Base-by-base conservation (phyloP, 2,329 filamentous ascomycete species). In the Calonectria multiphialidica region DNA sequence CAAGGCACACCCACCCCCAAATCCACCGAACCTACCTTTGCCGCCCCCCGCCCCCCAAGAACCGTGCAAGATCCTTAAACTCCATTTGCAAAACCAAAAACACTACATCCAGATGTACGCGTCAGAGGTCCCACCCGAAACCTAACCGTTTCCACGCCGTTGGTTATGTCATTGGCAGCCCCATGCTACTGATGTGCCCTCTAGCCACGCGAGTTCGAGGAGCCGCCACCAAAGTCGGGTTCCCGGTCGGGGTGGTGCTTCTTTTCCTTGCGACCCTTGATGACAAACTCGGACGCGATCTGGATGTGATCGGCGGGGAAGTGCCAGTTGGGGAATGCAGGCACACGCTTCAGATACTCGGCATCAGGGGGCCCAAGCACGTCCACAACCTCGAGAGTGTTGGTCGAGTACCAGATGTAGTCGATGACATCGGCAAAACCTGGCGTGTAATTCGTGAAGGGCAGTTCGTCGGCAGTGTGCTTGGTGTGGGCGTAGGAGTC, bases 401-500 rank as follows among this genome's bases (percentile, higher is more conserved):
- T 98, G 70, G 95, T 96, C 69, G 95, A 96, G 85, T 98, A 99
- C 95, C 96, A 98, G 80, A 99, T 95, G 84, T 98, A 98, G 83
- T 99, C 97, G 77, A 99, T 94, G 70, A 97, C 94, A 74, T 95
- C 96, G 64, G 91, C 91, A 85, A 98, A 99, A n/a, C 92, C 92
- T 1, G 97, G 96, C 16, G 95, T 97, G 84, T 98, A 99, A 84
- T 99, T 99, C 57, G 97, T 99, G 83, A 98, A 99, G 5, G 92
- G 92, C 78, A 98, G 87, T 82, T 98, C 95, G 70, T 95, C 94
- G 8, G 93, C 92, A 42, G 97, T 92, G 81, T 96, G 93, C 74
- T 93, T 93, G 65, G 98, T 93, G 74, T 94, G 91, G 42, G 91
- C 91, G 83, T 99, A 99, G 3, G 95, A 93, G 25, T 97, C 98